Base-by-base conservation (phyloP, 441 rosid genomes). In the Jatropha podagrica region DNA sequence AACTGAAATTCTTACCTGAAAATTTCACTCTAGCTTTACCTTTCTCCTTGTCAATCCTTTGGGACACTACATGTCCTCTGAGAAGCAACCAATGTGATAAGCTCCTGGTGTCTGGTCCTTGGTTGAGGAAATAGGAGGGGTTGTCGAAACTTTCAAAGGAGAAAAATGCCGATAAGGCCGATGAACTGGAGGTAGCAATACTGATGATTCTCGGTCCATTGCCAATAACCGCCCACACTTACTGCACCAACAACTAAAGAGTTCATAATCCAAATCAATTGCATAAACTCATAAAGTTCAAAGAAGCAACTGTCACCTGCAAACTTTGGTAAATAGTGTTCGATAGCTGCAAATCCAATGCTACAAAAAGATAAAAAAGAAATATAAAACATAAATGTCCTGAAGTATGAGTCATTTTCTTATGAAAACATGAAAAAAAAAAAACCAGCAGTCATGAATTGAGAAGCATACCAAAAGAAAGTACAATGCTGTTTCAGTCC, bases 281-380 rank as follows among this genome's bases (percentile, higher is more conserved):
- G n/a, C 32, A 60, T 20, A 51, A 68, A 48, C 52, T 23, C 15
- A 51, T 2, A 73, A 66, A 14, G 63, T 27, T 20, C 38, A 59
- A 77, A 69, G 77, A 68, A 23, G 49, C 26, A 55, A 54, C 17
- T 42, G 62, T 46, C 72, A 91, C 98, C 90, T 86, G 96, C 97
- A 93, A 60, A 82, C 83, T 85, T 89, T 87, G 74, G 83, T 79
- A 76, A 90, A 90, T 23, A 95, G 68, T 69, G 89, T 88, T 76
- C 89, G 93, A 78, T 92, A 92, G 85, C 89, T 87, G 88, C 94
- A 86, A 64, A 93, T 85, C 99, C 97, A 96, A 83, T 71, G 89
- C 99, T 90, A 62, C 74, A 79, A 74, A 65, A 77, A 37, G 78
- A 66, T 76, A 37, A 66, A 72, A 20, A 64, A n/a, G 71, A 48